phyloP scores from a whole-genome alignment of 225 moss, liverwort and hornwort species.

The Anthoceros angustus region DNA sequence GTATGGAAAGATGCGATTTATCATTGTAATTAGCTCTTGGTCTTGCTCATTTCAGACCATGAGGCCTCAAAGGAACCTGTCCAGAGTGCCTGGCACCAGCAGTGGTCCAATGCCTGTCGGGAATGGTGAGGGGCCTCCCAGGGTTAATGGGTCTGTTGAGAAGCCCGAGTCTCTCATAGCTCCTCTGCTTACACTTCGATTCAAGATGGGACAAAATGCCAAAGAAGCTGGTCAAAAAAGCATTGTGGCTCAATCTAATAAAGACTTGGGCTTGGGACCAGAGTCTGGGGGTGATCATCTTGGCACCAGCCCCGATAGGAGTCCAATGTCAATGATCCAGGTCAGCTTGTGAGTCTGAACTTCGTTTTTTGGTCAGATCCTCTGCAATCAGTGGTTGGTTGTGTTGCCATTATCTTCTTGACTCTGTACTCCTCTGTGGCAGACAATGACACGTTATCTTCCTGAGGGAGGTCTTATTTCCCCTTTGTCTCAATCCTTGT shows the following conservation, averaged over 20 bases:
- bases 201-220: neutral
- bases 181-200: neutral
- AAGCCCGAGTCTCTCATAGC: neutral
- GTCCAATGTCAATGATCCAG: slow-evolving; percentile 70
- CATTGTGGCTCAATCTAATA: slow-evolving; percentile 9
- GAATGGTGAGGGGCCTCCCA: neutral
- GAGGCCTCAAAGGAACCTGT: neutral
- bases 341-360: slow-evolving; percentile 18
- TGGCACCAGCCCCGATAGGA: slow-evolving; percentile 47
- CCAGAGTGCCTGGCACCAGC: neutral
- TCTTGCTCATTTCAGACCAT: neutral
- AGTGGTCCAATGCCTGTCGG: neutral
- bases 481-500: neutral
- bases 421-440: neutral
- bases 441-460: neutral
- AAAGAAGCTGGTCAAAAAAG: neutral
- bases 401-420: neutral
- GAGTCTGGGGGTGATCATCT: slow-evolving; percentile 40
- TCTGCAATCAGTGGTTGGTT: neutral
- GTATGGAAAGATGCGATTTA: neutral
- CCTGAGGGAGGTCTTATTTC: neutral
- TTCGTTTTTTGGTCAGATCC: neutral
- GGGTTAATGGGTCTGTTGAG: neutral
- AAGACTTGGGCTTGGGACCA: slow-evolving; percentile 57
- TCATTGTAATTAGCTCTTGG: neutral